Conservation (phyloP, 2,329 filamentous ascomycete species). For the Canariomyces notabilis region DNA sequence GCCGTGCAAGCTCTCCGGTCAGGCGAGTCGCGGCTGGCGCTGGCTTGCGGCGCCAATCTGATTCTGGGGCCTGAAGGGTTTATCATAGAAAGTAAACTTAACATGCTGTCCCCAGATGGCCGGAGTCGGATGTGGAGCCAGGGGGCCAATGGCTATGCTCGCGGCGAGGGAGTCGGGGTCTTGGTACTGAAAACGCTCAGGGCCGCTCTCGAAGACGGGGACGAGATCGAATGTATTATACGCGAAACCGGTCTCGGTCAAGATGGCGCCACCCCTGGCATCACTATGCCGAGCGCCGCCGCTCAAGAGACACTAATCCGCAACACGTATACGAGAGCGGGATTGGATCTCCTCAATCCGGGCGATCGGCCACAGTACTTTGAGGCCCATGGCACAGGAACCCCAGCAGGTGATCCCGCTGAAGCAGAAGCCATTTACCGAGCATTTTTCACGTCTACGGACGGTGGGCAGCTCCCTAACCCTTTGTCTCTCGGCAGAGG, state of each 20-base stretch:
- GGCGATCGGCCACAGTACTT: conserved; percentile 32
- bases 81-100: conserved; percentile 31
- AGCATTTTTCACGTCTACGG: conserved; percentile 5
- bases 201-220: conserved; percentile 42
- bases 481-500: no score
- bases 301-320: conserved; percentile 39
- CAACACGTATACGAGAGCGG: conserved; percentile 36
- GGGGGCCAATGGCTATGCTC: conserved; percentile 46
- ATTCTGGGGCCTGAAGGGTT: conserved; percentile 37
- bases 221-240: conserved; percentile 39
- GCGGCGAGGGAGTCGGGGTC: conserved; percentile 46
- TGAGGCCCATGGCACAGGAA: conserved; percentile 39
- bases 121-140: conserved; percentile 40
- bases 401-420: conserved; percentile 23
- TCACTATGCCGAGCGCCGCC: conserved; percentile 42
- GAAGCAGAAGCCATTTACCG: conserved; percentile 2
- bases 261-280: conserved; percentile 43
- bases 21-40: conserved; percentile 29
- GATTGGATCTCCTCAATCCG: conserved; percentile 29
- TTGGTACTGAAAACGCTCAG: conserved; percentile 43
- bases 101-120: conserved; percentile 34
- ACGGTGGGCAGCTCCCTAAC: no score
- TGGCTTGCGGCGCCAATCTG: conserved; percentile 38
- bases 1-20: conserved; percentile 13
- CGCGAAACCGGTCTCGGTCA: conserved; percentile 38